Evolutionary conservation across 1,139 yeast genomes (phyloP).

Genomic region (Wickerhamiella infanticola): DNA sequence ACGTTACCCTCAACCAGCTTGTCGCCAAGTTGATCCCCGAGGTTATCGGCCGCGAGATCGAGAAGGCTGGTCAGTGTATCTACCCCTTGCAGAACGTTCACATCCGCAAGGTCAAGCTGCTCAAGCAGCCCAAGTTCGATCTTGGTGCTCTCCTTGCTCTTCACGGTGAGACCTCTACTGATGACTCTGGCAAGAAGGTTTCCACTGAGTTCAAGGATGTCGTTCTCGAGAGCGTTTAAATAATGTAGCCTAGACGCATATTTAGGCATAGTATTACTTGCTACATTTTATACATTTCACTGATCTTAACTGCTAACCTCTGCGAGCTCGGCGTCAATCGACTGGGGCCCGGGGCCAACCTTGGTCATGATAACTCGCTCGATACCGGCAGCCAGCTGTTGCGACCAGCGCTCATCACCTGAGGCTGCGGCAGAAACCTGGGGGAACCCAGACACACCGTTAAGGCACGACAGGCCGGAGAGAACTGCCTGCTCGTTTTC

Average conservation of each 20-base stretch:
- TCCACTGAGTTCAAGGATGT: conserved; percentile 80
- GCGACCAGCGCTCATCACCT: conserved; percentile 30
- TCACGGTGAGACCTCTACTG: conserved; percentile 72
- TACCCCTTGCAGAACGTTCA: conserved; percentile 85
- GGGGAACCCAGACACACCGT: conserved; percentile 51
- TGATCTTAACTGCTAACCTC: not conserved
- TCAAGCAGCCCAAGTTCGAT: conserved; percentile 85
- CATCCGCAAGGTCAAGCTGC: conserved; percentile 82
- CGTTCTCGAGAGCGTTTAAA: conserved; percentile 69
- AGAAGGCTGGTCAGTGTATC: conserved; percentile 69
- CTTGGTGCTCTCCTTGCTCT: conserved; percentile 75
- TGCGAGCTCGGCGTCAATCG: conserved; percentile 10
- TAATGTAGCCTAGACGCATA: conserved; percentile 1
- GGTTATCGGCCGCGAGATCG: conserved; percentile 82
- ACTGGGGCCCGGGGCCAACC: conserved; percentile 71
- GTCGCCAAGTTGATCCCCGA: conserved; percentile 82
- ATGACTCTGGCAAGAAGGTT: conserved; percentile 86
- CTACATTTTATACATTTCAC: not conserved
- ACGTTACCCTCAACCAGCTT: conserved; percentile 75
- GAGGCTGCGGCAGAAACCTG: conserved; percentile 22
- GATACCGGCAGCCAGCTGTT: conserved; percentile 50
- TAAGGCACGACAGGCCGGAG: conserved; percentile 28
- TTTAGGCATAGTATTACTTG: not conserved
- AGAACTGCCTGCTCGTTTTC: conserved; percentile 51
- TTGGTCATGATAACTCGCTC: conserved; percentile 67